Percentiles rank a stretch among this genome's conserved stretches.
phyloP scores from a whole-genome alignment of 768 basidiomycete genomes.

The Lentinula lateritia region DNA sequence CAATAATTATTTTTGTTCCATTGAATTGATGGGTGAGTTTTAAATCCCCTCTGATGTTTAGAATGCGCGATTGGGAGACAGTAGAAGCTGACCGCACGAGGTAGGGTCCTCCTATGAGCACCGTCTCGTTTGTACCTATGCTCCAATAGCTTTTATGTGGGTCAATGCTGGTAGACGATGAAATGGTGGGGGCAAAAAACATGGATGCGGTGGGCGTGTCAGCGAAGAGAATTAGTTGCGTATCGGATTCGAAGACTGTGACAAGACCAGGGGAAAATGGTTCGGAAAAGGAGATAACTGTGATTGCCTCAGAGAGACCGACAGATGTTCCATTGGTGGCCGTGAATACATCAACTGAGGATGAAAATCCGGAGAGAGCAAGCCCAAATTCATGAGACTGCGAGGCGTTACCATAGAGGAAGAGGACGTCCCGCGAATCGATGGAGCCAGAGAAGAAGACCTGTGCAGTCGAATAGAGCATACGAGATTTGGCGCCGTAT shows the following conservation, averaged over 20 bases:
- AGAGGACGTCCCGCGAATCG: slow-evolving; percentile 33
- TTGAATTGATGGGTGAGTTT: slow-evolving; percentile 15
- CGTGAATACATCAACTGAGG: slow-evolving; percentile 28
- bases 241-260: slow-evolving; percentile 38
- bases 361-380: slow-evolving; percentile 27
- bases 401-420: slow-evolving; percentile 31
- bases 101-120: slow-evolving; percentile 40
- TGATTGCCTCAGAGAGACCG: slow-evolving; percentile 11
- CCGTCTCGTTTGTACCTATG: slow-evolving; percentile 46
- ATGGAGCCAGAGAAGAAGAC: slow-evolving; percentile 41
- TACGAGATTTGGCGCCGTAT: slow-evolving; percentile 37
- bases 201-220: slow-evolving; percentile 42
- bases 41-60: slow-evolving; percentile 51
- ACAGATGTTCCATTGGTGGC: slow-evolving; percentile 18
- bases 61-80: slow-evolving; percentile 20
- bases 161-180: slow-evolving; percentile 30
- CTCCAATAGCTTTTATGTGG: slow-evolving; percentile 35
- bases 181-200: slow-evolving; percentile 43
- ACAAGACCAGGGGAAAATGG: slow-evolving; percentile 35
- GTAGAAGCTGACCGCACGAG: slow-evolving; percentile 33
- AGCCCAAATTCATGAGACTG: slow-evolving; percentile 33
- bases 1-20: slow-evolving; percentile 31
- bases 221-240: slow-evolving; percentile 36
- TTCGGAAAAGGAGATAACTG: slow-evolving; percentile 2
- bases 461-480: slow-evolving; percentile 51